phyloP scores from a whole-genome alignment of 495 filamentous ascomycete genomes.

The Xylaria longipes region DNA sequence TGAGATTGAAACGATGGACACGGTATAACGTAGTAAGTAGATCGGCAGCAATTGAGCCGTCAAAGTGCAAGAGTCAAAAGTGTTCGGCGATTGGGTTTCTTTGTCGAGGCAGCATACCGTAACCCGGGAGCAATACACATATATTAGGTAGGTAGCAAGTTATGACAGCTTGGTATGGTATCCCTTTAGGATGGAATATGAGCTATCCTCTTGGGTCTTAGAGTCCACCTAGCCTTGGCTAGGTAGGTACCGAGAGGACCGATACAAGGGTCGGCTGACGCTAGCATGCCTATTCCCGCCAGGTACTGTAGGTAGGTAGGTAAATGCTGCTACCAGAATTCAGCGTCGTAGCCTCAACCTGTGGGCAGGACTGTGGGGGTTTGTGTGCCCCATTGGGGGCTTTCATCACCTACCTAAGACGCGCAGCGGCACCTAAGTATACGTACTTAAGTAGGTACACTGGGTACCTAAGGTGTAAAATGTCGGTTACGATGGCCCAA shows the following conservation, averaged over 20 bases:
- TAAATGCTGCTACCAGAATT: background rate
- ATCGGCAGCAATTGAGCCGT: background rate
- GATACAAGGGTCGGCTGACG: background rate
- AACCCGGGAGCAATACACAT: background rate
- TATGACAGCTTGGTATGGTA: no score
- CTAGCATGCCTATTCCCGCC: background rate
- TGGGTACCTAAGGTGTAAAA: no score
- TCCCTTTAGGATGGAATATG: no score
- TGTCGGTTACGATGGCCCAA: constrained; percentile 1
- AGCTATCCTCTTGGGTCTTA: no score
- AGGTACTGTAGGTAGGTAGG: background rate
- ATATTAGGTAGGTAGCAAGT: background rate
- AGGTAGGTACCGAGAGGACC: background rate
- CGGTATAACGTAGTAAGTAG: background rate
- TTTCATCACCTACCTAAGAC: background rate
- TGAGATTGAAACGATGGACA: background rate
- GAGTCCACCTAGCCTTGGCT: background rate
- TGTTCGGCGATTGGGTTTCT: background rate
- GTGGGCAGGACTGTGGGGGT: no score
- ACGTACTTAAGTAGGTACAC: no score
- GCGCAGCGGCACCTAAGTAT: no score
- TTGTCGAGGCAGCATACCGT: background rate
- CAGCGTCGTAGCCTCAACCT: background rate
- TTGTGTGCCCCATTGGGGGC: no score
- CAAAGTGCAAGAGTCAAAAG: background rate